phyloP scores from a whole-genome alignment of 805 yeast genomes.

The Lipomyces anomalus region DNA sequence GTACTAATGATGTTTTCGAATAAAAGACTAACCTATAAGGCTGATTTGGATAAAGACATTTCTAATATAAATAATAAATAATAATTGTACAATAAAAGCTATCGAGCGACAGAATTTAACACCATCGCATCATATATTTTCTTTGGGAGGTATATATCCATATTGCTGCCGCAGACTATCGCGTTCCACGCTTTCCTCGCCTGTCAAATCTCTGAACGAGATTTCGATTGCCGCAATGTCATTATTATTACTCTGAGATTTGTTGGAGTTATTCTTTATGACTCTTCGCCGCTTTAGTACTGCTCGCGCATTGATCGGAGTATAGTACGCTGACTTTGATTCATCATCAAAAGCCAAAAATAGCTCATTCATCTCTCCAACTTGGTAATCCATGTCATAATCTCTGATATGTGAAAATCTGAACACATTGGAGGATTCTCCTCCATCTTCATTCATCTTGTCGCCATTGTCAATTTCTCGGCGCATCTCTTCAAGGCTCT shows the following conservation, averaged over 20 bases:
- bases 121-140: background rate
- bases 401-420: conserved; percentile 65
- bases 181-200: conserved; percentile 59
- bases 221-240: conserved; percentile 59
- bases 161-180: conserved; percentile 54
- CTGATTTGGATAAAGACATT: background rate
- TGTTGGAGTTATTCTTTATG: conserved; percentile 38
- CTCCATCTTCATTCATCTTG: conserved; percentile 43
- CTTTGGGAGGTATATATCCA: conserved; percentile 13
- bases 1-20: too few relatives aligned
- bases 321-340: conserved; percentile 58
- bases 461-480: conserved; percentile 43
- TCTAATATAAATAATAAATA: too few relatives aligned
- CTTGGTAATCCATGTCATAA: conserved; percentile 61
- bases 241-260: conserved; percentile 47
- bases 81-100: too few relatives aligned
- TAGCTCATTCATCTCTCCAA: conserved; percentile 54
- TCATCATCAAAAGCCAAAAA: conserved; percentile 55
- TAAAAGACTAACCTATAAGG: too few relatives aligned
- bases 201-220: conserved; percentile 64
- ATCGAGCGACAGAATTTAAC: conserved; percentile 1
- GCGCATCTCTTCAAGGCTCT: conserved; percentile 25
- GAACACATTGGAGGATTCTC: conserved; percentile 41
- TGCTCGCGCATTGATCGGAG: conserved; percentile 70
- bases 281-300: conserved; percentile 83